Evolutionary conservation across 768 basidiomycete genomes (phyloP), one percentile per base, ranked within the genome.

Genomic region (Tulasnella sp.): DNA sequence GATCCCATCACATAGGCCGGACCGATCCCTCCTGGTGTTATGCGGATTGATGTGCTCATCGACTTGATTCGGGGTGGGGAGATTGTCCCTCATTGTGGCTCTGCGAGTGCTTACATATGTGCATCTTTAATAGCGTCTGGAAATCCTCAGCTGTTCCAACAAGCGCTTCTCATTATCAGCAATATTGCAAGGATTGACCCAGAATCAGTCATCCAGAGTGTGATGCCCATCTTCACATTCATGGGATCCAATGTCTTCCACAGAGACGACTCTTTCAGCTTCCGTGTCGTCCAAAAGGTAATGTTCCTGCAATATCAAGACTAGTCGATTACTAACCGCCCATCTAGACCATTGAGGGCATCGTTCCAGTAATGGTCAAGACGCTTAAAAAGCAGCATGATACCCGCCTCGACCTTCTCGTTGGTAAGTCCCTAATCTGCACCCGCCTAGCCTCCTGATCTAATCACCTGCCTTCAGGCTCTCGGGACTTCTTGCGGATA

Each of bases 241-340:
- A 98, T 99, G 95, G 97, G 98, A 26, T 94, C 96, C n/a, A 96
- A 95, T 80, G 91, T 98, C 23, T 94, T 98, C 86, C 97, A 98
- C 82, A 89, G 96, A 70, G 98, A 99, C 81, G 98, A 99, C 83
- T 90, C 92, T 0, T 96, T 97, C 84, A 96, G 93, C 82, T 97
- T 98, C 87, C 90, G 91, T 48, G 96, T 99, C 11, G 94, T 99
- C 2, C 96, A 98, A 83, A 93, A 93, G 87, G 95, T 94, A 75
- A 67, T 85, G 72, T 2, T 13, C n/a, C 71, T 16, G 5, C 15
- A 75, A 29, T 35, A 32, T 16, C 73, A 18, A 9, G 67, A 20
- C 23, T 13, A 46, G 48, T 16, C 11, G 20, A 29, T 39, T 42
- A 26, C 75, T 79, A 73, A 40, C 26, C 4, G 74, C 16, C 35